A percentile compares a stretch with the other conserved stretches of the same genome.
These are phyloP conservation scores for Colletotrichum costaricense DNA, from an alignment of 2,329 filamentous ascomycete genomes.

Conservation along the genomic window DNA sequence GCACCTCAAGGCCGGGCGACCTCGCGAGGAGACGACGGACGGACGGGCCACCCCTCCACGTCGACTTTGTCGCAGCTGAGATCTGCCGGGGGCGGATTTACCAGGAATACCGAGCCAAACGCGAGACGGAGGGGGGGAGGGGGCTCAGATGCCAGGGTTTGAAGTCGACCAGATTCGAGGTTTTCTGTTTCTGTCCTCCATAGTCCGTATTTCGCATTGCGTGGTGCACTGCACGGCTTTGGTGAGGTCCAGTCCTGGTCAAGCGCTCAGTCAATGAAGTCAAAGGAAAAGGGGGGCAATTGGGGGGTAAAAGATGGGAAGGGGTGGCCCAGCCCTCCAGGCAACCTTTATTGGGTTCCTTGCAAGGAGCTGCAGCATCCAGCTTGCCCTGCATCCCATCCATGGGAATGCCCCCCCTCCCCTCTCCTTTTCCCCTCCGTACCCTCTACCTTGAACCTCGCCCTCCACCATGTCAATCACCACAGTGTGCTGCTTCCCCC, in stretches of 20 bases:
- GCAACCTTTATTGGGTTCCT: constrained; percentile 20
- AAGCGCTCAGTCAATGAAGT: constrained; percentile 7
- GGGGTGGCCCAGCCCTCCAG: constrained; percentile 3
- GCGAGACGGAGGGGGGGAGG: constrained; percentile 11
- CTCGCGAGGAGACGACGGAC: background rate
- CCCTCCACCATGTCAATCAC: background rate
- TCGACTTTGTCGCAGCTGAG: constrained; percentile 23
- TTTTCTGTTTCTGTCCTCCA: background rate
- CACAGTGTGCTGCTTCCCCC: background rate
- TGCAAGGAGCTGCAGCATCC: background rate
- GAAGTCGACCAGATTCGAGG: background rate
- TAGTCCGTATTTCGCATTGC: too few relatives aligned
- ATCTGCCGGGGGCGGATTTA: constrained; percentile 34
- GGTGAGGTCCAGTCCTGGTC: background rate
- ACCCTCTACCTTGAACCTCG: background rate
- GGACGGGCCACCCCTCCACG: constrained; percentile 23
- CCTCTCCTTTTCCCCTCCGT: background rate
- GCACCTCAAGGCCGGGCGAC: constrained; percentile 15
- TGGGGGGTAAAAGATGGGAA: background rate
- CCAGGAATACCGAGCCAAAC: constrained; percentile 33
- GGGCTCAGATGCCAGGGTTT: background rate
- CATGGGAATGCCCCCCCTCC: too few relatives aligned
- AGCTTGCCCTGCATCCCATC: constrained; percentile 7
- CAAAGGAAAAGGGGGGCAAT: background rate
- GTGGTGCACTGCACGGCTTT: background rate